Evolutionary conservation across 805 yeast genomes (phyloP), one percentile per base, ranked within the genome.

Genomic region (Kodamaea sagamina): DNA sequence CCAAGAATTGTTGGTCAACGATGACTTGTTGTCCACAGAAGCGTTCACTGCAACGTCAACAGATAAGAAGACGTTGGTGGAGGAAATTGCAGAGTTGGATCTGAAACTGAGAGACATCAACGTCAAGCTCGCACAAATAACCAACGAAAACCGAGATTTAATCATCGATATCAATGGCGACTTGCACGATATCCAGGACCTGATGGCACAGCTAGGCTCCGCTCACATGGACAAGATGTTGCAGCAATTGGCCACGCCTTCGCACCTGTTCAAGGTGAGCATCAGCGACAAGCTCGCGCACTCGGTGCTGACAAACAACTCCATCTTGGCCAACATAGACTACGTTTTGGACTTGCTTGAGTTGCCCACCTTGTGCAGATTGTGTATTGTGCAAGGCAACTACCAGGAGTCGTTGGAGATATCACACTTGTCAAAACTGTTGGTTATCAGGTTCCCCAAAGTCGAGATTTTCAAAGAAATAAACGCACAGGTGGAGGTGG

Each of bases 341-440:
- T 78, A 81, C 29, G 72, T 90, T 8, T 75, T 84, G 47, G 96
- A 87, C 53, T 75, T 90, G 7, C 68, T 92, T 51, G 96, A 88
- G 56, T 67, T 93, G 25, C 97, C 99, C 1, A 75, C 95, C 1
- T 61, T 92, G 37, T 82, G 92, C 25, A 75, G 82, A 37, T 81
- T 90, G n/a, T 88, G 97, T 62, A 87, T 90, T 8, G 73, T 79
- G 37, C 84, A 85, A 36, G 96, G 96, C 0, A 86, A 86, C 55
- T 93, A 90, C 58, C 85, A 89, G 25, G 96, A 89, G 55, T 89
- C 97, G 7, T 75, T 92, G 26, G 96, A 92, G 59, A 77, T 92
- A 10, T 84, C 89, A 9, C 76, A 85, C 22, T 81, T 86, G 54
- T 81, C 86, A 0, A 76, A 83, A 48, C 74, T 95, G 42, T 68